These are phyloP conservation scores for Vaccinium vitisidaea DNA, from an alignment of 148 eudicot species.

Conservation along the genomic window DNA sequence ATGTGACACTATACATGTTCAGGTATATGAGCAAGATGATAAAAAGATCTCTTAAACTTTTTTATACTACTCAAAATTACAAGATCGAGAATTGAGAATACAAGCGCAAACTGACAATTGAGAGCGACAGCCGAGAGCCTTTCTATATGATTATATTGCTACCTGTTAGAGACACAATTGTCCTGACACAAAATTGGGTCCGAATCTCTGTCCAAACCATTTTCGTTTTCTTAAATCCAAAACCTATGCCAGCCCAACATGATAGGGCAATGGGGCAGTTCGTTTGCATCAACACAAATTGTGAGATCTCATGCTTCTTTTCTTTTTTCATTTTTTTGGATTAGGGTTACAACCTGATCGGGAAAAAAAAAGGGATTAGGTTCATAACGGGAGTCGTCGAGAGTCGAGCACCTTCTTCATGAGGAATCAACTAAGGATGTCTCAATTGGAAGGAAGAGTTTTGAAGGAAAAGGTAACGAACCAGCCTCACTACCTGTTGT, in stretches of 20 bases:
- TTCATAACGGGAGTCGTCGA: too few relatives aligned
- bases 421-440: too few relatives aligned
- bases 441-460: too few relatives aligned
- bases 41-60: neutral
- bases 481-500: too few relatives aligned
- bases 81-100: neutral
- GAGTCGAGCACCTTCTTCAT: too few relatives aligned
- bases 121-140: neutral
- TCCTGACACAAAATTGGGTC: neutral
- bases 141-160: neutral
- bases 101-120: too few relatives aligned
- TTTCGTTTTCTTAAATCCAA: constrained; percentile 19
- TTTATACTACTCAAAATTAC: neutral
- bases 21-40: neutral
- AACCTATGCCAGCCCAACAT: constrained; percentile 29
- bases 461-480: too few relatives aligned
- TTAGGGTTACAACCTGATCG: too few relatives aligned
- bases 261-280: constrained; percentile 24
- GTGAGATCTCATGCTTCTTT: constrained; percentile 9
- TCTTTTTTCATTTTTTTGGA: too few relatives aligned
- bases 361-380: too few relatives aligned
- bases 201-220: neutral
- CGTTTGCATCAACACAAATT: constrained; percentile 20
- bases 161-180: neutral
- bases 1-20: too few relatives aligned